These are phyloP conservation scores for Phytophthora brassicae DNA, from an alignment of 352 stramenopile genomes.

Conservation along the genomic window DNA sequence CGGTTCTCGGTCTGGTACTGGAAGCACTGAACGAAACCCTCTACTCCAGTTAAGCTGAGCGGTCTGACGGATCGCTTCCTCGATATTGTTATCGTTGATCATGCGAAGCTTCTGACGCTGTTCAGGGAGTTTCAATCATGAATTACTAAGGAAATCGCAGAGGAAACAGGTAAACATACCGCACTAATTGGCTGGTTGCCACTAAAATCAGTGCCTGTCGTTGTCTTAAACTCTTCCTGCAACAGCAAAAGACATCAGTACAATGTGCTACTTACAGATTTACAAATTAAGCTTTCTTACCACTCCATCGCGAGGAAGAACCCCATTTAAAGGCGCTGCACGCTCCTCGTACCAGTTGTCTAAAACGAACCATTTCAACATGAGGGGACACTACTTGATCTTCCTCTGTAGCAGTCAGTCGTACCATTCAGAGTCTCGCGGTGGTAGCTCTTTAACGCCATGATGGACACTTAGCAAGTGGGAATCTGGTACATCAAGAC, in stretches of 20 bases:
- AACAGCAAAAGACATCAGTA: not conserved
- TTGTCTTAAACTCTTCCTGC: conserved; percentile 74
- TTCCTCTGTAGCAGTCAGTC: not conserved
- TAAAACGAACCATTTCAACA: conserved; percentile 26
- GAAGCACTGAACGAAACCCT: conserved; percentile 59
- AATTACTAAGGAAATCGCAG: too few relatives aligned
- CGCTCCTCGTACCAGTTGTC: conserved; percentile 88
- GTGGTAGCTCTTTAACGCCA: conserved; percentile 84
- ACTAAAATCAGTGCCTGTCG: conserved; percentile 47
- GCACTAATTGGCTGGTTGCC: conserved; percentile 33
- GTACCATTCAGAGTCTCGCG: conserved; percentile 74
- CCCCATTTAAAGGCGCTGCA: conserved; percentile 54
- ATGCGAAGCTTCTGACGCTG: conserved; percentile 52
- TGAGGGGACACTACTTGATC: too few relatives aligned
- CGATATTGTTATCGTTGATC: conserved; percentile 63
- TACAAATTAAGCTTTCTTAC: conserved; percentile 24
- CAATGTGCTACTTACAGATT: not conserved
- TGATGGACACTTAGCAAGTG: conserved; percentile 16
- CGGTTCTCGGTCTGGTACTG: conserved; percentile 50
- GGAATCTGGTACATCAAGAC: not conserved
- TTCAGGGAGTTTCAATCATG: not conserved
- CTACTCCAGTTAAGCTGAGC: conserved; percentile 33
- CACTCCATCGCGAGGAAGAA: conserved; percentile 61
- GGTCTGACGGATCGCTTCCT: conserved; percentile 56
- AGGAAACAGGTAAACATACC: conserved; percentile 25